Base-by-base conservation (phyloP, 2,329 filamentous ascomycete genomes). In the Penicillium griseofulvum region DNA sequence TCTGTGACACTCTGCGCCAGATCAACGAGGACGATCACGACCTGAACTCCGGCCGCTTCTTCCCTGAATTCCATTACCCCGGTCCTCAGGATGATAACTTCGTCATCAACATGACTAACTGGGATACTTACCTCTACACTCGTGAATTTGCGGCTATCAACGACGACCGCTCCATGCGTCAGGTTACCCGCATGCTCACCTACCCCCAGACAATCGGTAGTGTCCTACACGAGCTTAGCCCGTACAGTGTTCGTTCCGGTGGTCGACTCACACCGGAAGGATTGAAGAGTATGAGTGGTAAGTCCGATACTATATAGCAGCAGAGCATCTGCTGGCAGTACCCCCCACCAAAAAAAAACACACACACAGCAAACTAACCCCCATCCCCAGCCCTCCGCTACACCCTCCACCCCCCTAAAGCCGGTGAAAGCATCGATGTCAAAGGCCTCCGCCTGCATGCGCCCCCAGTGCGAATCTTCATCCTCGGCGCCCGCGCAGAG, bases 21-120 rank as follows among this genome's bases (percentile, higher is more conserved):
- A 93, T 96, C 75, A 99, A 99, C 65, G 94, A 99, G 76, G 94
- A 99, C 69, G 94, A 99, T 65, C 95, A 99, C 70, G 94, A 99
- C 72, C 76, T 99, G 63, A 83, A 89, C 48, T 96, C 91, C 17
- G 94, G 94, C 4, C 84, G 94, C 28, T 88, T 91, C 73, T 99
- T 99, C 74, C 87, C 89, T 14, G 95, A 99, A 73, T 97, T 96
- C 68, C 86, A 92, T 58, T 96, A 96, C 69, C 91, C 94, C 0
- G 90, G 88, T 14, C 82, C 87, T 52, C 92, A 97, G 76, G 86
- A 97, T 71, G 92, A 97, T 62, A 93, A 97, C 72, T 90, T 91
- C 33, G 82, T 94, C 62, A 85, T 97, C 63, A 99, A 99, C 75
- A 92, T 99, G 89, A 96, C 89, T 41, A 99, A 95, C 73, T 99